Conservation (phyloP, 2,329 filamentous ascomycete genomes). For the Calonectria crousiana region DNA sequence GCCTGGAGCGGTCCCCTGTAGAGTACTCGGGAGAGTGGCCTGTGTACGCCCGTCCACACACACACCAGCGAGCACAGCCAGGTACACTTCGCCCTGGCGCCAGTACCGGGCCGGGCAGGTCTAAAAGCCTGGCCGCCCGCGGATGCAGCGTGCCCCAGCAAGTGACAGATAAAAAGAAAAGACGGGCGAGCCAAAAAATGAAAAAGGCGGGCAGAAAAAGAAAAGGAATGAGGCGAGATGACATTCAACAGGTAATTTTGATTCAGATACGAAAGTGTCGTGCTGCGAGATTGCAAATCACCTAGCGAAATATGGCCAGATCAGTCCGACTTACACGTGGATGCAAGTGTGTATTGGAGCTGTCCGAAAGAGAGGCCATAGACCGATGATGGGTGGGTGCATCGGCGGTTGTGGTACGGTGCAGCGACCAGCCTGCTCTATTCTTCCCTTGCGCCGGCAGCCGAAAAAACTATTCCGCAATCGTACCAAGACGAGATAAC, state of each 20-base stretch:
- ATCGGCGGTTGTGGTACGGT: neutral
- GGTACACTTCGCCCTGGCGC: neutral
- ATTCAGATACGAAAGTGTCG: neutral
- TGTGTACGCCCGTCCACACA: neutral
- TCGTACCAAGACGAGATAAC: neutral
- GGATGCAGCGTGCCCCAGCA: conserved; percentile 7
- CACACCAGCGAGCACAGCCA: neutral
- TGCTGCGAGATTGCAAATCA: conserved; percentile 1
- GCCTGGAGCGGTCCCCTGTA: neutral
- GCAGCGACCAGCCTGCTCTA: neutral
- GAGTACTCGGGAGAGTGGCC: neutral
- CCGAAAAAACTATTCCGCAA: neutral
- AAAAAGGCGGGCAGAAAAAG: neutral
- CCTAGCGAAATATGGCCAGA: neutral
- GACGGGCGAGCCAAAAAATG: neutral
- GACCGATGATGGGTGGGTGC: neutral
- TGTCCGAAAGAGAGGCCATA: neutral
- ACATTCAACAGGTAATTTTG: neutral
- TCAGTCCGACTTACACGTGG: neutral
- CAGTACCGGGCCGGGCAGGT: neutral
- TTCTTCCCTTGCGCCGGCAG: neutral
- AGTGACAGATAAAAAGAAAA: conserved; percentile 13
- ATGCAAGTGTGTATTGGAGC: neutral
- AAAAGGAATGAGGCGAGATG: neutral
- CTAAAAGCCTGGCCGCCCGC: conserved; percentile 10